Percentiles rank a stretch among this genome's conserved stretches.
Conservation (phyloP, 768 basidiomycete genomes). For the Phylloporus sp. region DNA sequence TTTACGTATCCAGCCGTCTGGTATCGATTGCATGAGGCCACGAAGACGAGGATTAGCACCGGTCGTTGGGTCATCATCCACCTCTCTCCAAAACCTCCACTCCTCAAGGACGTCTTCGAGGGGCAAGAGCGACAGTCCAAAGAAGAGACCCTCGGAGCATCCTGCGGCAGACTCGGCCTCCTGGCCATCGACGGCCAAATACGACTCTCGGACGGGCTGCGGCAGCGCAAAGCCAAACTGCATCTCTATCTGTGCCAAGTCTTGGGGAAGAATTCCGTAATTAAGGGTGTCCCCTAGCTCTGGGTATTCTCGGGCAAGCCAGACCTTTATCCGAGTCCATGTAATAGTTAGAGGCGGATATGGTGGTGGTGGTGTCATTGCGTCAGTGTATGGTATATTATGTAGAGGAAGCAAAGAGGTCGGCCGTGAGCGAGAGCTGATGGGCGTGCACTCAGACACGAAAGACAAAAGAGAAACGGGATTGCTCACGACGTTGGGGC, state of each 20-base stretch:
- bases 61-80: slow-evolving; percentile 83
- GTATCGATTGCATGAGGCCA: slow-evolving; percentile 82
- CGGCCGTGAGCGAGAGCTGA: slow-evolving; percentile 44
- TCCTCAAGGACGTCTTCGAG: slow-evolving; percentile 92
- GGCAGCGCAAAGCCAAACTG: slow-evolving; percentile 85
- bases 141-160: slow-evolving; percentile 89
- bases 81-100: slow-evolving; percentile 95
- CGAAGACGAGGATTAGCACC: slow-evolving; percentile 74
- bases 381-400: slow-evolving; percentile 45
- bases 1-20: slow-evolving; percentile 81
- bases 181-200: slow-evolving; percentile 86
- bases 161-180: slow-evolving; percentile 87
- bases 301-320: slow-evolving; percentile 84
- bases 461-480: slow-evolving; percentile 2
- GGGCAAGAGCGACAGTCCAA: slow-evolving; percentile 89
- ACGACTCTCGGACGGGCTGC: slow-evolving; percentile 84
- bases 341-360: slow-evolving; percentile 82
- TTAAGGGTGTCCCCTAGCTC: slow-evolving; percentile 96
- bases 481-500: slow-evolving; percentile 50
- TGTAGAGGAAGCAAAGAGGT: slow-evolving; percentile 67
- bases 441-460: slow-evolving; percentile 3
- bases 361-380: slow-evolving; percentile 33
- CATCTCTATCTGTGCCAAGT: slow-evolving; percentile 78
- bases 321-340: slow-evolving; percentile 79
- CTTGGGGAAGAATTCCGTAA: slow-evolving; percentile 77